A percentile compares a stretch with the other conserved stretches of the same genome.
Evolutionary conservation across 305 asterid species (phyloP).

Genomic region (Plantago coronopus): DNA sequence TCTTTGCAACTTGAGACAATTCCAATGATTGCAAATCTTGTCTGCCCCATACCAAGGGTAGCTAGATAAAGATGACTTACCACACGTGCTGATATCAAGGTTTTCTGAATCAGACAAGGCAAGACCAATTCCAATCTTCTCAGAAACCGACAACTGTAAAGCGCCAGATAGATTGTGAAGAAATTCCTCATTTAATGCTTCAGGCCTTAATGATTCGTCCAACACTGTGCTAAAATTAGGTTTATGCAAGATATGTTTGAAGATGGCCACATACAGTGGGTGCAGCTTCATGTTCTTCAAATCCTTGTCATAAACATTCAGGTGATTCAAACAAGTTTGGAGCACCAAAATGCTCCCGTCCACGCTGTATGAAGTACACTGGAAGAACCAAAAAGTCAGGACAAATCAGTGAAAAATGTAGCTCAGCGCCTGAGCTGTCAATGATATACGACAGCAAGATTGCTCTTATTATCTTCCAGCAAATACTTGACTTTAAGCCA

Average conservation of each 20-base stretch:
- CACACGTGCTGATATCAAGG: slow-evolving; percentile 60
- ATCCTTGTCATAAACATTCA: slow-evolving; percentile 54
- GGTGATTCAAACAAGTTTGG: slow-evolving; percentile 60
- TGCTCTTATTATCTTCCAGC: slow-evolving; percentile 7
- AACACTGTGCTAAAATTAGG: slow-evolving; percentile 78
- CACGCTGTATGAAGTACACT: slow-evolving; percentile 56
- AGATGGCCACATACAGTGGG: slow-evolving; percentile 60
- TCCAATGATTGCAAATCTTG: slow-evolving; percentile 9
- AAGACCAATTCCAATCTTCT: slow-evolving; percentile 83
- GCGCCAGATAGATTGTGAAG: slow-evolving; percentile 61
- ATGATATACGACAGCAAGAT: slow-evolving; percentile 10
- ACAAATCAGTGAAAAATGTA: slow-evolving; percentile 3
- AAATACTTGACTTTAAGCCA: not conserved
- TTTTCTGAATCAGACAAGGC: slow-evolving; percentile 76
- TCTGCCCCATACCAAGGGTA: slow-evolving; percentile 1
- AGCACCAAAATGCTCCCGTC: slow-evolving; percentile 79
- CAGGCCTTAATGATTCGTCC: slow-evolving; percentile 57
- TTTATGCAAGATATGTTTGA: slow-evolving; percentile 64
- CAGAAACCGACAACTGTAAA: slow-evolving; percentile 52
- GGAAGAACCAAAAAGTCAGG: slow-evolving; percentile 28
- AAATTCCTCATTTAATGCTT: slow-evolving; percentile 56
- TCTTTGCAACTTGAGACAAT: slow-evolving; percentile 5
- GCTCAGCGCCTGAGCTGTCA: slow-evolving; percentile 3
- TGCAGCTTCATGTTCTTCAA: slow-evolving; percentile 55
- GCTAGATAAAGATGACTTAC: slow-evolving; percentile 41